Conservation (phyloP, 257 asterid species). For the Ophiorrhiza pumila region DNA sequence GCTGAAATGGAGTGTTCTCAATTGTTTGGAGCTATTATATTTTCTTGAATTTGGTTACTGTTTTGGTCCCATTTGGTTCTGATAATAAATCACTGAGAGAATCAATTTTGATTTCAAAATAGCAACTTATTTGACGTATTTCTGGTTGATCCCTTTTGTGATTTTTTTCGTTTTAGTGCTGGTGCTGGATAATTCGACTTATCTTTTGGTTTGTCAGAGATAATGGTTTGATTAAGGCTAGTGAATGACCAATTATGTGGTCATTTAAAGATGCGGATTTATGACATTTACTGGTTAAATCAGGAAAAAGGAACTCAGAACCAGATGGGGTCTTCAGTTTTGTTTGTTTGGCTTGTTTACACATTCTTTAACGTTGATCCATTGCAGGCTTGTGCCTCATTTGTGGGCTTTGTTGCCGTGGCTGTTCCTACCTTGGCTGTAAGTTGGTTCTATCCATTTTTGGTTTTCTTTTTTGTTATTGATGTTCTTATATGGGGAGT, state of each 20-base stretch:
- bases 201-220: no score
- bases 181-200: neutral
- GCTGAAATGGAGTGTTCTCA: neutral
- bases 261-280: neutral
- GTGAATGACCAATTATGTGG: neutral
- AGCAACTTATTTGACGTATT: neutral
- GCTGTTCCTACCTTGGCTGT: slow-evolving; percentile 78
- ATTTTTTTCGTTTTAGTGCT: neutral
- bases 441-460: slow-evolving; percentile 24
- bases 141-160: neutral
- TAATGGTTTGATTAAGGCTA: neutral
- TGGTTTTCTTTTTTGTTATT: neutral
- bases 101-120: neutral
- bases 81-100: neutral
- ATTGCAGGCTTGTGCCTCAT: slow-evolving; percentile 61
- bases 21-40: neutral
- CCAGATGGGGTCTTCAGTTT: neutral
- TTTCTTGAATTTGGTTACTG: neutral
- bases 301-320: neutral
- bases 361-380: neutral
- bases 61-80: neutral
- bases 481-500: neutral
- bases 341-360: neutral
- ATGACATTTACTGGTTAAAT: neutral
- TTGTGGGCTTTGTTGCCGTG: slow-evolving; percentile 65